phyloP scores from a whole-genome alignment of 2,329 filamentous ascomycete species.

The Neonectria neomacrospora region DNA sequence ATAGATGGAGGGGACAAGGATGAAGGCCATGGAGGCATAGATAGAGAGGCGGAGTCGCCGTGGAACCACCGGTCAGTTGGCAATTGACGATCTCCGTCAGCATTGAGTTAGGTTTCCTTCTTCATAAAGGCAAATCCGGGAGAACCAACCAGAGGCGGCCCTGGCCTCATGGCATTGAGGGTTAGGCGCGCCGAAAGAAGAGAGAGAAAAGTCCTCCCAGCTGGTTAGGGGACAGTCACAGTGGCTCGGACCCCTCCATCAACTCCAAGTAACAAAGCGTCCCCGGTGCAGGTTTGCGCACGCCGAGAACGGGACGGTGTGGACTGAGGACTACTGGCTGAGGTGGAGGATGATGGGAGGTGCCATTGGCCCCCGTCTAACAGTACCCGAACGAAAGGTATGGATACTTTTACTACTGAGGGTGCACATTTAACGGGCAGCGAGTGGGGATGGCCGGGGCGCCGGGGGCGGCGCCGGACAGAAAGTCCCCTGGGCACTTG shows the following conservation, averaged over 20 bases:
- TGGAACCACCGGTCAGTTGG: slow-evolving; percentile 2
- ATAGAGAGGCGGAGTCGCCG: slow-evolving; percentile 11
- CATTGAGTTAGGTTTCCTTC: slow-evolving; percentile 22
- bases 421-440: background rate
- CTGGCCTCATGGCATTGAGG: slow-evolving; percentile 8
- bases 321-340: slow-evolving; percentile 1
- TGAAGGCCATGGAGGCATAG: background rate
- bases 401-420: background rate
- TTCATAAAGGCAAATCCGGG: background rate
- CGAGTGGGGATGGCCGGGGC: slow-evolving; percentile 27
- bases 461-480: slow-evolving; percentile 32
- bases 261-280: slow-evolving; percentile 5
- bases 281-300: slow-evolving; percentile 26
- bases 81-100: slow-evolving; percentile 4
- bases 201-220: slow-evolving; percentile 5
- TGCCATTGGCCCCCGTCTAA: slow-evolving; percentile 21
- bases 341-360: background rate
- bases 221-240: slow-evolving; percentile 1
- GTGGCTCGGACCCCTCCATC: background rate
- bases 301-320: slow-evolving; percentile 27
- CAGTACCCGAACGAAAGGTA: slow-evolving; percentile 13
- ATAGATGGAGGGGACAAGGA: slow-evolving; percentile 4
- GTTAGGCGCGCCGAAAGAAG: background rate
- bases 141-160: slow-evolving; percentile 9
- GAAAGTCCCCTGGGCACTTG: slow-evolving; percentile 39